These are phyloP conservation scores for Suillus bovinus DNA, from an alignment of 768 basidiomycete species.

Conservation along the genomic window DNA sequence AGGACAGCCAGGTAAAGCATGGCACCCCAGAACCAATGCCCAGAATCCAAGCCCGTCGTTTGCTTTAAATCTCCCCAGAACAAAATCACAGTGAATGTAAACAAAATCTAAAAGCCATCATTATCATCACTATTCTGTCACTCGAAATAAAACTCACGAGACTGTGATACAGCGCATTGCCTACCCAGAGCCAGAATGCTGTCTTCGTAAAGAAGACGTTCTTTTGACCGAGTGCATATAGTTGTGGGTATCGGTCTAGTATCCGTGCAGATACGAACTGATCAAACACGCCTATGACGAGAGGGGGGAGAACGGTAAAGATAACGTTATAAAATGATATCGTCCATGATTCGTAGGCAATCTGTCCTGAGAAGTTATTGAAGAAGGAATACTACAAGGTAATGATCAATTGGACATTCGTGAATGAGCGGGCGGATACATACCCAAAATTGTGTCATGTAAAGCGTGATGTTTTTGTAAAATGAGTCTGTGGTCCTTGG, in stretches of 20 bases:
- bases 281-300: constrained; percentile 98
- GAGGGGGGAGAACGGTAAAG: constrained; percentile 93
- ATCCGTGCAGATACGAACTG: constrained; percentile 98
- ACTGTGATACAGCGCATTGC: constrained; percentile 88
- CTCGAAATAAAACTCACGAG: constrained; percentile 51
- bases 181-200: constrained; percentile 91
- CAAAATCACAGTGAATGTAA: constrained; percentile 82
- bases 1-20: constrained; percentile 92
- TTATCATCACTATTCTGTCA: not conserved
- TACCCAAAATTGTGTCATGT: constrained; percentile 99
- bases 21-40: constrained; percentile 99
- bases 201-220: constrained; percentile 92
- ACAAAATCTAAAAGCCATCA: constrained; percentile 61
- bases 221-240: constrained; percentile 91
- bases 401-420: constrained; percentile 6
- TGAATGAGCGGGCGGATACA: constrained; percentile 15
- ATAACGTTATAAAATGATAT: constrained; percentile 95
- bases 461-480: constrained; percentile 98
- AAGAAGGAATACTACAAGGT: constrained; percentile 90
- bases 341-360: constrained; percentile 98
- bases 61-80: constrained; percentile 94
- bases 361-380: constrained; percentile 99
- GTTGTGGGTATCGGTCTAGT: constrained; percentile 94
- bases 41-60: constrained; percentile 76
- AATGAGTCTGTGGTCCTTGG: constrained; percentile 71